These are phyloP conservation scores for Candida insectorum DNA, from an alignment of 805 yeast species.

Conservation along the genomic window DNA sequence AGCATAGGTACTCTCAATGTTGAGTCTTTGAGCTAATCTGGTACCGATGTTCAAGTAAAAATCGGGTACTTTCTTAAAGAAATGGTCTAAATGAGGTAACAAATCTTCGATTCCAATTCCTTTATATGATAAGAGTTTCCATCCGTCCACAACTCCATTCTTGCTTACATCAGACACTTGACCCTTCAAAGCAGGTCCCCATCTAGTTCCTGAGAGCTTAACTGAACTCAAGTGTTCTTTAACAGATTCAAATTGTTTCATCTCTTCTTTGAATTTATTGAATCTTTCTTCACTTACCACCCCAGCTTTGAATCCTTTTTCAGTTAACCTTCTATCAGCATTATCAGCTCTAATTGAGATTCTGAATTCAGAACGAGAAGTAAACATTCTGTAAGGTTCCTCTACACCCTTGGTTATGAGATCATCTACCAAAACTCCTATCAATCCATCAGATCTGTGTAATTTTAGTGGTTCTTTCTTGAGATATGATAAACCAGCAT, in stretches of 20 bases:
- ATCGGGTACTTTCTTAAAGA: conserved; percentile 21
- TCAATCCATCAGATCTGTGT: conserved; percentile 78
- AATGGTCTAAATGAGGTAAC: conserved; percentile 22
- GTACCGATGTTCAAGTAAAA: conserved; percentile 20
- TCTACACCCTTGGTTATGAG: conserved; percentile 91
- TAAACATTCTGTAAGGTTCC: conserved; percentile 98
- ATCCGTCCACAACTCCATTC: conserved; percentile 47
- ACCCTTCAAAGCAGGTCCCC: conserved; percentile 54
- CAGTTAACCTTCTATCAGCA: conserved; percentile 84
- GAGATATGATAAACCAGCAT: conserved; percentile 68
- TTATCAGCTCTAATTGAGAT: conserved; percentile 89
- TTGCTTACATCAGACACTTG: conserved; percentile 47
- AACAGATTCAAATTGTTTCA: conserved; percentile 40
- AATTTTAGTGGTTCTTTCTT: conserved; percentile 47
- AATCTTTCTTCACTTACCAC: conserved; percentile 63
- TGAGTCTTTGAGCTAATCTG: conserved; percentile 56
- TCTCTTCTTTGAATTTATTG: conserved; percentile 44
- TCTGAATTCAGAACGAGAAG: conserved; percentile 92
- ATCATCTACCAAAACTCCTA: conserved; percentile 93
- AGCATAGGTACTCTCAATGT: conserved; percentile 78
- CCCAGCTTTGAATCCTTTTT: conserved; percentile 61
- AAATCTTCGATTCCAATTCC: conserved; percentile 31
- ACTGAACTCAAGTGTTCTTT: conserved; percentile 43
- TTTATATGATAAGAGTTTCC: conserved; percentile 64
- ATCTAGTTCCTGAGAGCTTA: conserved; percentile 52